Percentiles rank a stretch among this genome's conserved stretches.
Evolutionary conservation across 768 basidiomycete genomes (phyloP).

Genomic region (Amanita pallidorosea): DNA sequence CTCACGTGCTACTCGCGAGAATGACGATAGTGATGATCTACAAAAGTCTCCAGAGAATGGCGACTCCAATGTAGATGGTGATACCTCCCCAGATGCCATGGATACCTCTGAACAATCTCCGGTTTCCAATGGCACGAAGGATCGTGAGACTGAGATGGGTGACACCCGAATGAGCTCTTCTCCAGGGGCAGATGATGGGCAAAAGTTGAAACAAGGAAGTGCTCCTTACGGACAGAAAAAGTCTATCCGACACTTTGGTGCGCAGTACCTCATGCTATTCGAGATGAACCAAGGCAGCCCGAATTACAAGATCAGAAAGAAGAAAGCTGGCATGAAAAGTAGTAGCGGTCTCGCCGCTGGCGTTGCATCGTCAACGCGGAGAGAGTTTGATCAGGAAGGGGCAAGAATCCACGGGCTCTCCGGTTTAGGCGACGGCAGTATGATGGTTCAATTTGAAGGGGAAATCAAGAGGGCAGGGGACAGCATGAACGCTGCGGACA

Average conservation of each 20-base stretch:
- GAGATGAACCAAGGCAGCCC: slow-evolving; percentile 80
- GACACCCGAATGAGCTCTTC: slow-evolving; percentile 10
- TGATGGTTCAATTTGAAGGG: slow-evolving; percentile 20
- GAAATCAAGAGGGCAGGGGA: slow-evolving; percentile 15
- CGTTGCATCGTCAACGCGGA: background rate
- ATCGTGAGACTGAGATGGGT: slow-evolving; percentile 9
- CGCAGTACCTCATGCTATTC: slow-evolving; percentile 52
- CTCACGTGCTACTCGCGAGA: slow-evolving; percentile 30
- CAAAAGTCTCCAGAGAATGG: slow-evolving; percentile 8
- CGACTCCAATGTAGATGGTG: slow-evolving; percentile 13
- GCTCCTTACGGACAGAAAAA: slow-evolving; percentile 4
- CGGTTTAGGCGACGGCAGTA: slow-evolving; percentile 11
- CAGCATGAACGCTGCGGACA: slow-evolving; percentile 46
- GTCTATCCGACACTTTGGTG: slow-evolving; percentile 23
- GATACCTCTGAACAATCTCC: slow-evolving; percentile 4
- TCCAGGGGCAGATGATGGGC: background rate
- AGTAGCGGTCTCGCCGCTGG: slow-evolving; percentile 13
- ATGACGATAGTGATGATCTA: slow-evolving; percentile 33
- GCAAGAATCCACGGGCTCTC: slow-evolving; percentile 6
- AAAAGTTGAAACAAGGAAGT: slow-evolving; percentile 5
- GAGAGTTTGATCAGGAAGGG: slow-evolving; percentile 7
- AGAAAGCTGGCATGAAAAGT: slow-evolving; percentile 43
- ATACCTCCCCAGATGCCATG: slow-evolving; percentile 2
- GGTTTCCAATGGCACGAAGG: background rate
- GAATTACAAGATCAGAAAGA: slow-evolving; percentile 81